phyloP scores from a whole-genome alignment of 2,329 filamentous ascomycete species.

The Arthrobotrys musiformis region DNA sequence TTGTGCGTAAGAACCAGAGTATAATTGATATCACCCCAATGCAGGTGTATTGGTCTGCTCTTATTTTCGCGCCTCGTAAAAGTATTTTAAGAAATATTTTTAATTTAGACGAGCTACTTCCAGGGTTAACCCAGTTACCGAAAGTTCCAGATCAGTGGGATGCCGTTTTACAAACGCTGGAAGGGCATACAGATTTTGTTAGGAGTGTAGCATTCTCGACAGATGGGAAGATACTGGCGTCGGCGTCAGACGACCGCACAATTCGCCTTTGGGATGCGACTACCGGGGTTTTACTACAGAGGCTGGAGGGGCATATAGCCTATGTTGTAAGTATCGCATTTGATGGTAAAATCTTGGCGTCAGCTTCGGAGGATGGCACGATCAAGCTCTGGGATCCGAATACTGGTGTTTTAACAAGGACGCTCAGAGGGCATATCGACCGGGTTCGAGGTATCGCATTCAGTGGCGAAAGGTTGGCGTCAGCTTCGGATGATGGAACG shows the following conservation, averaged over 20 bases:
- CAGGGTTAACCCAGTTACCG: neutral
- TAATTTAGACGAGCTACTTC: neutral
- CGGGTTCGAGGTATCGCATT: no score
- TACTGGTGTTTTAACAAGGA: no score
- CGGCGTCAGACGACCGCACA: neutral
- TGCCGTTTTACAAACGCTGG: neutral
- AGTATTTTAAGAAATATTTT: conserved; percentile 13
- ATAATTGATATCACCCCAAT: conserved; percentile 21
- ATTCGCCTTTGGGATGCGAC: neutral
- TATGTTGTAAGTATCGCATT: neutral
- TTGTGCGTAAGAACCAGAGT: conserved; percentile 1
- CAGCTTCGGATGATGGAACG: neutral
- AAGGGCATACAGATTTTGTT: neutral
- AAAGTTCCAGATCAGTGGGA: neutral
- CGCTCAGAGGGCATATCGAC: no score
- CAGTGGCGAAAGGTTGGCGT: neutral
- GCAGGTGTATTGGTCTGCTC: conserved; percentile 8
- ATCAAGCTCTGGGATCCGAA: neutral
- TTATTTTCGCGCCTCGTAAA: conserved; percentile 9
- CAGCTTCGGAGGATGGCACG: neutral
- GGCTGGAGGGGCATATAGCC: neutral
- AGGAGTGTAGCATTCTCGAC: neutral
- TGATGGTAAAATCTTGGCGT: neutral
- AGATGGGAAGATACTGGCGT: neutral
- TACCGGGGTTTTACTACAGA: neutral